phyloP scores from a whole-genome alignment of 345 rosid species.

The Mangifera indica region DNA sequence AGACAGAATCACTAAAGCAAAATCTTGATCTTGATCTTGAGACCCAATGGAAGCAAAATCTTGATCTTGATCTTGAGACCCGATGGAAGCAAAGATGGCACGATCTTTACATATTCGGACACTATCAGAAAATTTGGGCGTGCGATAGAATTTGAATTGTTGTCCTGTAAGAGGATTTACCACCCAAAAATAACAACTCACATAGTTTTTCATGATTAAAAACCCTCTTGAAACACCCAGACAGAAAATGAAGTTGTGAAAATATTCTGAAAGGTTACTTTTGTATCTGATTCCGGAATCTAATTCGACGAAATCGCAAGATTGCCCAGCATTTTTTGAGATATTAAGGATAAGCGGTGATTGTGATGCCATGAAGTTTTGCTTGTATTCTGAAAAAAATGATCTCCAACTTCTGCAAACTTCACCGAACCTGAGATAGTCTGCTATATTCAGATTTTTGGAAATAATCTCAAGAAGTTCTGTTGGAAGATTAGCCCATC shows the following conservation, averaged over 20 bases:
- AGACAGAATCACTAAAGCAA: background rate
- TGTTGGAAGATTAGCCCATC: background rate
- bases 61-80: background rate
- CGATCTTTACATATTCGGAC: background rate
- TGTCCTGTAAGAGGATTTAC: slow-evolving; percentile 1
- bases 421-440: background rate
- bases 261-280: background rate
- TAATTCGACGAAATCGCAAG: background rate
- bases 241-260: background rate
- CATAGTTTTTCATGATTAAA: background rate
- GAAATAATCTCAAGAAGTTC: background rate
- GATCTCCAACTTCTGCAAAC: slow-evolving; percentile 1
- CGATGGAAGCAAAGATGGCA: background rate
- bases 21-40: too few relatives aligned
- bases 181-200: background rate
- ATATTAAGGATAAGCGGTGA: background rate
- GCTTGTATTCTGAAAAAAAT: background rate
- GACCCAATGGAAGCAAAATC: background rate
- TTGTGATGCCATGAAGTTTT: background rate
- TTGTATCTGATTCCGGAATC: background rate
- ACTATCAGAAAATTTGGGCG: background rate
- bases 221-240: background rate
- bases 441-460: background rate
- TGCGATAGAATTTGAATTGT: background rate
- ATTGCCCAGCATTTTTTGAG: background rate